Evolutionary conservation across 768 basidiomycete genomes (phyloP).

Genomic region (Psilocybe cubensis): DNA sequence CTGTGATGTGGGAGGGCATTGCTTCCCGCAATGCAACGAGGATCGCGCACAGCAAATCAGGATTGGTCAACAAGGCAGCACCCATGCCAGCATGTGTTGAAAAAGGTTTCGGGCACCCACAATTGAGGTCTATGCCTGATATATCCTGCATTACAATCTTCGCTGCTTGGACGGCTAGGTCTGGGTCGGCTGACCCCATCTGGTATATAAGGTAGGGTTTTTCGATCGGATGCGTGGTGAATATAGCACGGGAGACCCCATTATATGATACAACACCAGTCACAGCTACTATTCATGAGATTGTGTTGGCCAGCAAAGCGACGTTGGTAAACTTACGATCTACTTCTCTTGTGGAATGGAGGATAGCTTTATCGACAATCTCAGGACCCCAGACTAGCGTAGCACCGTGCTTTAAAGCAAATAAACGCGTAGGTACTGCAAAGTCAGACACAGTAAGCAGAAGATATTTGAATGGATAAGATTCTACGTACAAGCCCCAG

Average conservation of each 20-base stretch:
- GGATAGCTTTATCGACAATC: slow-evolving; percentile 93
- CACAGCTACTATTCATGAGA: slow-evolving; percentile 49
- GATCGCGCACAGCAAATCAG: slow-evolving; percentile 90
- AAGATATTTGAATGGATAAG: not conserved
- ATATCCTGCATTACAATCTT: slow-evolving; percentile 86
- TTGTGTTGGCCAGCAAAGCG: not conserved
- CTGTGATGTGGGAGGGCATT: slow-evolving; percentile 77
- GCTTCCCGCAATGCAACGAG: slow-evolving; percentile 74
- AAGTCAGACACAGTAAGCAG: not conserved
- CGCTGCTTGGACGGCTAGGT: slow-evolving; percentile 91
- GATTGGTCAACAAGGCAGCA: slow-evolving; percentile 90
- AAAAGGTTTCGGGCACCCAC: slow-evolving; percentile 97
- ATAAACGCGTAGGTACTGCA: slow-evolving; percentile 82
- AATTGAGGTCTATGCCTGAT: slow-evolving; percentile 95
- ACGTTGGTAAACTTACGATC: slow-evolving; percentile 65
- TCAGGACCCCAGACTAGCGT: slow-evolving; percentile 97
- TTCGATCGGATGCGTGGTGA: slow-evolving; percentile 92
- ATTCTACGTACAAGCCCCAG: slow-evolving; percentile 72
- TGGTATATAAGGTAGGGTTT: slow-evolving; percentile 95
- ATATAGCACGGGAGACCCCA: slow-evolving; percentile 84
- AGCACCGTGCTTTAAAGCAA: slow-evolving; percentile 91
- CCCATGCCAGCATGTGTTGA: slow-evolving; percentile 96
- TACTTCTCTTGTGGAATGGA: slow-evolving; percentile 81
- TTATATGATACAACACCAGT: slow-evolving; percentile 90
- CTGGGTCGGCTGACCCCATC: slow-evolving; percentile 89